phyloP scores from a whole-genome alignment of 176 grass and related monocot genomes.

The Aegilops sharonensis region DNA sequence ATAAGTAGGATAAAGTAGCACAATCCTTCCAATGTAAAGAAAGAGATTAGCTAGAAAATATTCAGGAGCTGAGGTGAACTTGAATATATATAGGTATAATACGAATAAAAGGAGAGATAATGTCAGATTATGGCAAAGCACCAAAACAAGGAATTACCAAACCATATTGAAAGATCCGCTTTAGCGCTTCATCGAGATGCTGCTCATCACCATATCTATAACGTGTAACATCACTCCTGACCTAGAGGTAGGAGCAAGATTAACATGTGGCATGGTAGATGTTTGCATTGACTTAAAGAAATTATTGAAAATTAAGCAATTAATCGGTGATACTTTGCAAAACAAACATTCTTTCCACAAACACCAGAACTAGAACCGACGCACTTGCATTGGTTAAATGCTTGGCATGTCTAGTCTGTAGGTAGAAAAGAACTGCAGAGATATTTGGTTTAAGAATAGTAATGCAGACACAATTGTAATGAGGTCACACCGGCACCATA shows the following conservation, averaged over 20 bases:
- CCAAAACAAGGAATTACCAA: slow-evolving; percentile 52
- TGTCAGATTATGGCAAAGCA: slow-evolving; percentile 17
- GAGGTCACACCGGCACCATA: too few relatives aligned
- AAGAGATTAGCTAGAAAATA: neutral
- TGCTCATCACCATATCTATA: slow-evolving; percentile 96
- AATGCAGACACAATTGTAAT: too few relatives aligned
- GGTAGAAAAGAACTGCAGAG: too few relatives aligned
- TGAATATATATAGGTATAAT: neutral
- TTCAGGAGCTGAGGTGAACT: neutral
- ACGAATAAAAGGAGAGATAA: neutral
- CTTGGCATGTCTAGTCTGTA: neutral
- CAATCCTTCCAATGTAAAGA: neutral
- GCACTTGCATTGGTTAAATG: neutral
- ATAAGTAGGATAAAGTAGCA: slow-evolving; percentile 28
- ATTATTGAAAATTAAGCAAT: neutral
- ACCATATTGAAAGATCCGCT: slow-evolving; percentile 96
- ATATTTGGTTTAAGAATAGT: too few relatives aligned
- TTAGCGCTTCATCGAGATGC: slow-evolving; percentile 83
- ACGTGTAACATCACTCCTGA: slow-evolving; percentile 89
- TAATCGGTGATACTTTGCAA: neutral
- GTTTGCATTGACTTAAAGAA: neutral
- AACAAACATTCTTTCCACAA: slow-evolving; percentile 7
- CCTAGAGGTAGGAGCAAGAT: slow-evolving; percentile 44
- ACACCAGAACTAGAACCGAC: neutral
- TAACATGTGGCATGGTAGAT: neutral